phyloP scores from a whole-genome alignment of 2,329 filamentous ascomycete genomes.

The Fusarium sp. region DNA sequence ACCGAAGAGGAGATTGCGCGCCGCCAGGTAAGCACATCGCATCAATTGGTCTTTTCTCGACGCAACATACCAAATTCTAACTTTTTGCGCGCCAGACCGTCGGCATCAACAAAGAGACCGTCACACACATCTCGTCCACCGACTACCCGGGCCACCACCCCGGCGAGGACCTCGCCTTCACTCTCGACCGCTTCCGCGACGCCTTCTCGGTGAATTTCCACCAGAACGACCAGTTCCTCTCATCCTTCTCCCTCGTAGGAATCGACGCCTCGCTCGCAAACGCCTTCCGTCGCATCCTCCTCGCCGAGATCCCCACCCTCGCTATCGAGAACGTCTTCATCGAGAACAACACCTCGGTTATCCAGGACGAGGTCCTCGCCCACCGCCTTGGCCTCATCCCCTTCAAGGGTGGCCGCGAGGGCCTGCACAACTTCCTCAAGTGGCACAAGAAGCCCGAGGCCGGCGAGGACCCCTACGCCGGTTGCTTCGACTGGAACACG shows the following conservation, averaged over 20 bases:
- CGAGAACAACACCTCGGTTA: constrained; percentile 95
- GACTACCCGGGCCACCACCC: constrained; percentile 94
- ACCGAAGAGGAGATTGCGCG: constrained; percentile 68
- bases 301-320: constrained; percentile 92
- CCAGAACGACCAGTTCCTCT: constrained; percentile 79
- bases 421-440: constrained; percentile 79
- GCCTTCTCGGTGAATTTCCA: constrained; percentile 83
- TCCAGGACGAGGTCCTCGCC: constrained; percentile 96
- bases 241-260: constrained; percentile 91
- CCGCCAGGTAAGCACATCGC: constrained; percentile 64
- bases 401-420: constrained; percentile 80
- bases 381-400: constrained; percentile 92
- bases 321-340: constrained; percentile 95
- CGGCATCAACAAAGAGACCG: constrained; percentile 87
- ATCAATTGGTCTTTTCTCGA: constrained; percentile 5
- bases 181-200: constrained; percentile 76
- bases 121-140: constrained; percentile 87
- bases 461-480: constrained; percentile 69
- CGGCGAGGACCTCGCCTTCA: constrained; percentile 86
- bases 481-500: constrained; percentile 85
- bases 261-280: constrained; percentile 94
- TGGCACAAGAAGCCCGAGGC: constrained; percentile 79
- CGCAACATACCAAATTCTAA: constrained; percentile 13
- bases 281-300: constrained; percentile 94
- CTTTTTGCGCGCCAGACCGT: constrained; percentile 70